Percentiles rank a stretch among this genome's conserved stretches.
Evolutionary conservation across 2,329 filamentous ascomycete species (phyloP).

Genomic region (Fusarium sp.): DNA sequence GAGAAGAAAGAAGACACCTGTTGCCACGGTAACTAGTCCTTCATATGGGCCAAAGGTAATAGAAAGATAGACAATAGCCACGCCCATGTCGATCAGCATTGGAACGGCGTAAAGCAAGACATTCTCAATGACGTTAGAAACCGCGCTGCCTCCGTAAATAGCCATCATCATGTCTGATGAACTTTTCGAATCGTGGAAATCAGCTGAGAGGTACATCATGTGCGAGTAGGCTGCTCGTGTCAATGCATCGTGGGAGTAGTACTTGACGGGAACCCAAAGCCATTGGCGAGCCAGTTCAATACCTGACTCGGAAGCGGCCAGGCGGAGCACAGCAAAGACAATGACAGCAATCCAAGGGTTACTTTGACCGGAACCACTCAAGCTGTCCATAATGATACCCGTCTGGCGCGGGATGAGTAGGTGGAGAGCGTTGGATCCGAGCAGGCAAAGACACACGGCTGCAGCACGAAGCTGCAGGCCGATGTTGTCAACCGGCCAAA

Average conservation of each 20-base stretch:
- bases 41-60: slow-evolving; percentile 69
- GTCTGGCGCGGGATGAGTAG: slow-evolving; percentile 84
- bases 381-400: slow-evolving; percentile 78
- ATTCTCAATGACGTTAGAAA: slow-evolving; percentile 67
- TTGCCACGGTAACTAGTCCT: slow-evolving; percentile 70
- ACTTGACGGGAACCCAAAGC: slow-evolving; percentile 68
- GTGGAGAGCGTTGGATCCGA: slow-evolving; percentile 78
- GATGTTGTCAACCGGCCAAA: slow-evolving; percentile 78
- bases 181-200: slow-evolving; percentile 71
- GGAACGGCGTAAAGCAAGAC: slow-evolving; percentile 68
- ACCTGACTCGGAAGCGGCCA: slow-evolving; percentile 66
- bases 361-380: slow-evolving; percentile 62
- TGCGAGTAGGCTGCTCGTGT: slow-evolving; percentile 67
- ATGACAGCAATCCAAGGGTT: slow-evolving; percentile 65
- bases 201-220: slow-evolving; percentile 69
- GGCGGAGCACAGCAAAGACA: slow-evolving; percentile 62
- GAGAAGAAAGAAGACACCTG: slow-evolving; percentile 66
- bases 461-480: slow-evolving; percentile 74
- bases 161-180: slow-evolving; percentile 68
- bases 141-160: slow-evolving; percentile 63
- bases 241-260: slow-evolving; percentile 65
- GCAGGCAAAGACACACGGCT: slow-evolving; percentile 73
- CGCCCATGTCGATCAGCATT: slow-evolving; percentile 68
- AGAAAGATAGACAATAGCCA: slow-evolving; percentile 70
- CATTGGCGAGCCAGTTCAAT: slow-evolving; percentile 64